A percentile compares a stretch with the other conserved stretches of the same genome.
Conservation (phyloP, 768 basidiomycete species). For the Mycena alexandri region DNA sequence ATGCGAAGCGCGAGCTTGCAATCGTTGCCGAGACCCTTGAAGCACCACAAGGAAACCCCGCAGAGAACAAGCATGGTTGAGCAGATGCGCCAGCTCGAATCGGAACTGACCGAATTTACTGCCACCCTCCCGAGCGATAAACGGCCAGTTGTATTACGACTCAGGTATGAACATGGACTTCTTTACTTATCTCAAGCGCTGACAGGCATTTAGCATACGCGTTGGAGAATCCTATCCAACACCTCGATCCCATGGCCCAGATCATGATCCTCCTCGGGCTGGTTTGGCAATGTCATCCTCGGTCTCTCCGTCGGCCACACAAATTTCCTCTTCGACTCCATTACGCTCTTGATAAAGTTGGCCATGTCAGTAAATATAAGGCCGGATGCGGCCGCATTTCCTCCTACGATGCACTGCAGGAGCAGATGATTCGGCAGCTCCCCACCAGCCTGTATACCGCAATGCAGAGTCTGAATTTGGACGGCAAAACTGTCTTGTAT, state of each 20-base stretch:
- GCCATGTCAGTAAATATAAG: slow-evolving; percentile 15
- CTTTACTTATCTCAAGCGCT: too few species aligned
- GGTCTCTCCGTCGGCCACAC: slow-evolving; percentile 5
- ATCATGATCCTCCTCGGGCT: slow-evolving; percentile 26
- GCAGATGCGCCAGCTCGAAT: slow-evolving; percentile 5
- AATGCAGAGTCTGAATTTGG: too few species aligned
- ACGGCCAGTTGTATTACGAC: too few species aligned
- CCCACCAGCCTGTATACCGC: too few species aligned
- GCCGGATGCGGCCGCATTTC: too few species aligned
- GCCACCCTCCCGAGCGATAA: too few species aligned
- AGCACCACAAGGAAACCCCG: neutral
- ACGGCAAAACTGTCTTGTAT: too few species aligned
- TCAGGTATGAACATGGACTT: too few species aligned
- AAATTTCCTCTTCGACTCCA: slow-evolving; percentile 15
- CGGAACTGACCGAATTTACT: neutral
- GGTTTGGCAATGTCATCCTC: slow-evolving; percentile 27
- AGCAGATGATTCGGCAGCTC: too few species aligned
- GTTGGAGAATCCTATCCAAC: too few species aligned
- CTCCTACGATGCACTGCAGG: too few species aligned
- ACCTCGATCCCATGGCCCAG: slow-evolving; percentile 16
- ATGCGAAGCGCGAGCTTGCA: neutral
- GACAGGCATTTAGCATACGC: too few species aligned
- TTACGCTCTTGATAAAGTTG: slow-evolving; percentile 20
- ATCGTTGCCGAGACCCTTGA: slow-evolving; percentile 9
- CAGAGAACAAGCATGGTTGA: slow-evolving; percentile 5